Evolutionary conservation across 2,329 filamentous ascomycete genomes (phyloP), one percentile per base, ranked within the genome.

Genomic region (Exutisphaerella laricina): DNA sequence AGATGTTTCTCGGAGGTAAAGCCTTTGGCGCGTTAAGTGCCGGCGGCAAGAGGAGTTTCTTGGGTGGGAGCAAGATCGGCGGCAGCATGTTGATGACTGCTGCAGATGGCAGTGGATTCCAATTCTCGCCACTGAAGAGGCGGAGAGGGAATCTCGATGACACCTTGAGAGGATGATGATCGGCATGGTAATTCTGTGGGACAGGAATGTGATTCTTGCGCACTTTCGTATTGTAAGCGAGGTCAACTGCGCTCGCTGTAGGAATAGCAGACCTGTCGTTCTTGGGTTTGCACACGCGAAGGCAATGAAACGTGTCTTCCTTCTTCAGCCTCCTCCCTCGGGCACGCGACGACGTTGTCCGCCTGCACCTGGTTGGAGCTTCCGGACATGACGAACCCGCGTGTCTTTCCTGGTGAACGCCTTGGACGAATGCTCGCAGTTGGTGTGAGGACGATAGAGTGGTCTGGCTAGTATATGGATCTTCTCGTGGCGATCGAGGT

Each of bases 41-140:
- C 12, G 55, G 53, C 21, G 39, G 41, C 13, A 58, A 55, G 48
- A 63, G 60, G 46, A 52, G 45, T 26, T 54, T 55, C 10, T 31
- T 57, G 8, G 54, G 51, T 4, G 53, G 47, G 17, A 55, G 46
- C 17, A 56, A 51, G 45, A 50, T 52, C 26, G 58, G 55, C 2
- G 55, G 51, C 16, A 60, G 56, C 26, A 40, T 55, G 33, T 36
- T 60, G 34, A 34, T 58, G 37, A 55, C 58, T 29, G 58, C 58
- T 28, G 50, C 50, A 3, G 63, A 64, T 48, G 62, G 60, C 17
- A 62, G 60, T 48, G 63, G 62, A 9, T 65, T 65, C 34, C 51
- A 57, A 41, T 66, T 66, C 49, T 62, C 58, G 39, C 64, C 64
- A 17, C 45, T 66, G 45, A 66, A 66, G 53, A 51, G 55, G 49